Conservation (phyloP, 2,329 filamentous ascomycete species). For the Diplodia intermedia region DNA sequence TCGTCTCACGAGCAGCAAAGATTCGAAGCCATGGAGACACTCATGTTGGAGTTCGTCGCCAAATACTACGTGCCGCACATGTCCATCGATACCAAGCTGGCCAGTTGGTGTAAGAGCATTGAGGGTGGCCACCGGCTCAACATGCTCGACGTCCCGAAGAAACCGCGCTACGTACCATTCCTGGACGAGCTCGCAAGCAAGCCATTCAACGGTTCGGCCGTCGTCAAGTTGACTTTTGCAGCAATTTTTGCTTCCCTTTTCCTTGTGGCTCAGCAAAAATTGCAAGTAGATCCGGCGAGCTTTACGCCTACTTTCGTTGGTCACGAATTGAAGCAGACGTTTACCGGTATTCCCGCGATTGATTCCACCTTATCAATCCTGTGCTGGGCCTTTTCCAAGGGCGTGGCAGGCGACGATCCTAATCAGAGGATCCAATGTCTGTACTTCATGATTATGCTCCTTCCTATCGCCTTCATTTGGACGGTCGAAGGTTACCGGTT, state of each 20-base stretch:
- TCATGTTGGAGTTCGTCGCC: slow-evolving; percentile 16
- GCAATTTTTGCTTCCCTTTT: background rate
- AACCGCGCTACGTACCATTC: slow-evolving; percentile 14
- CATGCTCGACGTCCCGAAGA: slow-evolving; percentile 25
- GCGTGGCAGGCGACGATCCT: slow-evolving; percentile 13
- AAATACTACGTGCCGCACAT: slow-evolving; percentile 27
- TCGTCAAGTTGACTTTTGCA: background rate
- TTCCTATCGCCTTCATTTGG: slow-evolving; percentile 28
- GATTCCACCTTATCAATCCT: background rate
- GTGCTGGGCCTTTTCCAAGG: background rate
- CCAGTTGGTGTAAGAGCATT: background rate
- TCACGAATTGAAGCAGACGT: slow-evolving; percentile 1
- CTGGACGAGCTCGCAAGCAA: slow-evolving; percentile 30
- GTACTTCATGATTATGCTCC: slow-evolving; percentile 28
- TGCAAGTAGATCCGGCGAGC: slow-evolving; percentile 1
- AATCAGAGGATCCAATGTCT: slow-evolving; percentile 29
- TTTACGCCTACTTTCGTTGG: background rate
- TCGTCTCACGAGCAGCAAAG: slow-evolving; percentile 10
- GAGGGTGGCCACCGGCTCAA: slow-evolving; percentile 28
- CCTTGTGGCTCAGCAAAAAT: background rate
- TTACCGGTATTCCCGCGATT: slow-evolving; percentile 5
- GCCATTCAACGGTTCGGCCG: slow-evolving; percentile 1
- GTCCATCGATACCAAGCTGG: slow-evolving; percentile 5
- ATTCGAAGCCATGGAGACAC: slow-evolving; percentile 25
- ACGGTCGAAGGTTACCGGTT: slow-evolving; percentile 30